Evolutionary conservation across 352 stramenopile species (phyloP).

Genomic region (Phytophthora citricola): DNA sequence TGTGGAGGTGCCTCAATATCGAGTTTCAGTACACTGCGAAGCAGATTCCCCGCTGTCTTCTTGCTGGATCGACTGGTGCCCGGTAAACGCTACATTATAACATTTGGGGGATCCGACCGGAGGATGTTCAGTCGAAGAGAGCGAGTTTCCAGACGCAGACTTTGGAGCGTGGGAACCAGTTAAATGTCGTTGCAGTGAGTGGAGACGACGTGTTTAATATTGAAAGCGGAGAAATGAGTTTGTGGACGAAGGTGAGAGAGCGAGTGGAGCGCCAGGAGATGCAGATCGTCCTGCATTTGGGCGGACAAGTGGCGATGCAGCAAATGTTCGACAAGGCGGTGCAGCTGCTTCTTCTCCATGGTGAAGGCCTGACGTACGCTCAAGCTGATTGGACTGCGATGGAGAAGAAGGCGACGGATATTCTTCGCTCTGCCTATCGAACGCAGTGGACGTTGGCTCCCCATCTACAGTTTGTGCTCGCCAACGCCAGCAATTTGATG

Average conservation of each 20-base stretch:
- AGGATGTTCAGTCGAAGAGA: constrained; percentile 41
- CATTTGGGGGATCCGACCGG: constrained; percentile 59
- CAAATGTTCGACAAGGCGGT: constrained; percentile 77
- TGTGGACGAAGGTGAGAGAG: constrained; percentile 56
- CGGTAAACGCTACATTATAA: constrained; percentile 58
- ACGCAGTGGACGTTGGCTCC: constrained; percentile 68
- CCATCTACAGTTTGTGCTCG: constrained; percentile 60
- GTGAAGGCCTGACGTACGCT: constrained; percentile 30
- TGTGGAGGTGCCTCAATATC: constrained; percentile 46
- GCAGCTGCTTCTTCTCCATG: constrained; percentile 61
- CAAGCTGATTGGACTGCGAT: constrained; percentile 47
- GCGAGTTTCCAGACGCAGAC: constrained; percentile 62
- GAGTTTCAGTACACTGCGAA: constrained; percentile 29
- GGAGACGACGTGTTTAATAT: constrained; percentile 57
- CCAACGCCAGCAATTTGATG: constrained; percentile 81
- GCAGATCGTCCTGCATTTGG: constrained; percentile 69
- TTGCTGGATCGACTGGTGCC: constrained; percentile 51
- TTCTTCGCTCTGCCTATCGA: constrained; percentile 68
- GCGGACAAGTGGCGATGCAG: constrained; percentile 71
- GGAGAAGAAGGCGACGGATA: constrained; percentile 56
- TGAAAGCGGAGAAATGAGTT: constrained; percentile 46
- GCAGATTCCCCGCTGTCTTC: constrained; percentile 47
- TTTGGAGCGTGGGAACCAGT: constrained; percentile 30
- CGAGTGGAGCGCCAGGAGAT: constrained; percentile 38
- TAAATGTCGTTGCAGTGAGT: constrained; percentile 53